Evolutionary conservation across 23 red algal genomes (phyloP).

Genomic region (Gracilaria caudata): DNA sequence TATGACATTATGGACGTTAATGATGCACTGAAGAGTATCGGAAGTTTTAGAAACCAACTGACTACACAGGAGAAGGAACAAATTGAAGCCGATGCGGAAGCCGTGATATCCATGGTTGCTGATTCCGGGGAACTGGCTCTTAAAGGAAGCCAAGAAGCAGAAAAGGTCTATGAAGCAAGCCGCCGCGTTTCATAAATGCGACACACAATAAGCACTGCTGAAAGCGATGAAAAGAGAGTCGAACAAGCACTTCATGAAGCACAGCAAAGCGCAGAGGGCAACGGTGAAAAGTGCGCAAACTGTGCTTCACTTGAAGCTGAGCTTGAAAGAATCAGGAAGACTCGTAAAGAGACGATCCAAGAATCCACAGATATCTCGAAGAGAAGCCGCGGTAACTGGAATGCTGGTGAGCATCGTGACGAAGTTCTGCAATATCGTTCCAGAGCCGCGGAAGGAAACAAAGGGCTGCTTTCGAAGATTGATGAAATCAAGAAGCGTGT

Average conservation of each 20-base stretch:
- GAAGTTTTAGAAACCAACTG: background rate
- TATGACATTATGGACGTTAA: background rate
- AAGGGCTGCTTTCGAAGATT: background rate
- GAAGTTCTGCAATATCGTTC: background rate
- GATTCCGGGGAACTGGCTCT: constrained; percentile 8
- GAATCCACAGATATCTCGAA: background rate
- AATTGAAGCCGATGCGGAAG: background rate
- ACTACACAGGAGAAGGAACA: background rate
- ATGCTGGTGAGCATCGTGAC: constrained; percentile 8
- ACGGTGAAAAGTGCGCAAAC: background rate
- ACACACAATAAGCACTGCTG: background rate
- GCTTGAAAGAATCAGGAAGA: background rate
- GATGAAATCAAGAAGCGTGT: constrained; percentile 21
- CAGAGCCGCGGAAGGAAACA: background rate
- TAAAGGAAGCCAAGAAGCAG: background rate
- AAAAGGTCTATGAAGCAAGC: constrained; percentile 15
- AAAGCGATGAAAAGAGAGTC: background rate
- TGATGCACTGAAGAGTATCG: background rate
- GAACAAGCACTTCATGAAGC: background rate
- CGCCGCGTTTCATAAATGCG: background rate
- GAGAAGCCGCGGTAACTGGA: constrained; percentile 5
- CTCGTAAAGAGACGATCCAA: background rate
- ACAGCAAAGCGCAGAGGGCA: background rate
- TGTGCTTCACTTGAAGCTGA: background rate
- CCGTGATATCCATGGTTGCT: background rate